These are phyloP conservation scores for Neopestalotiopsis sp. DNA, from an alignment of 2,329 filamentous ascomycete genomes.

Conservation along the genomic window DNA sequence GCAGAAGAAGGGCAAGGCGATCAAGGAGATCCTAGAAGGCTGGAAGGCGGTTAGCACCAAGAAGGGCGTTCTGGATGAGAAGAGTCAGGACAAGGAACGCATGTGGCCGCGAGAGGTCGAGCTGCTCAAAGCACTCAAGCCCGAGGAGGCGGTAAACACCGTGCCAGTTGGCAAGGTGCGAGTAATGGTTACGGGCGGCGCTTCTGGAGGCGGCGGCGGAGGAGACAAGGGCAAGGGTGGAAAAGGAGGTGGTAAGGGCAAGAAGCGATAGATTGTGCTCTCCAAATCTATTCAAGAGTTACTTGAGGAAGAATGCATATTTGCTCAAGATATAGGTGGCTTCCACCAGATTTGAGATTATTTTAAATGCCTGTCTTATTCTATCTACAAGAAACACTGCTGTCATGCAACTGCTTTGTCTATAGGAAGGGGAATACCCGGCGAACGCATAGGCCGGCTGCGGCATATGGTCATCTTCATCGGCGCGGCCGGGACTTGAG, in stretches of 20 bases:
- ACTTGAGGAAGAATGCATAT: not conserved
- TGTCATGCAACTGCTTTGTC: no score
- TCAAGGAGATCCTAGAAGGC: conserved; percentile 84
- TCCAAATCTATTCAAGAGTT: not conserved
- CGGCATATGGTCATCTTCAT: no score
- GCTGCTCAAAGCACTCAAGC: conserved; percentile 79
- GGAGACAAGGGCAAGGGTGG: conserved; percentile 40
- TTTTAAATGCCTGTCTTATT: no score
- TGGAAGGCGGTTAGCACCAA: conserved; percentile 73
- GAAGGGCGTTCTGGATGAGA: conserved; percentile 67
- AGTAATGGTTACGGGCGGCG: conserved; percentile 74
- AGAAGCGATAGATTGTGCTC: conserved; percentile 43
- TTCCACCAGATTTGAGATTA: no score
- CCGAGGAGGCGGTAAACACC: conserved; percentile 80
- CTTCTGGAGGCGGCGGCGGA: conserved; percentile 48
- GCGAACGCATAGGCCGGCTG: no score
- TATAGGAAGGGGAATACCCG: no score
- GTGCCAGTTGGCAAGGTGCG: conserved; percentile 82
- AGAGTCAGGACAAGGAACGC: conserved; percentile 67
- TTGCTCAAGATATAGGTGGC: no score
- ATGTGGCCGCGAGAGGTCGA: conserved; percentile 90
- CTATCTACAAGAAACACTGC: no score
- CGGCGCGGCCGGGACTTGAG: no score
- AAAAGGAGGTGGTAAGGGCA: conserved; percentile 45
- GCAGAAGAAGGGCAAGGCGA: conserved; percentile 92